Conservation (phyloP, 768 basidiomycete genomes). For the Hemileccinum impolitum region DNA sequence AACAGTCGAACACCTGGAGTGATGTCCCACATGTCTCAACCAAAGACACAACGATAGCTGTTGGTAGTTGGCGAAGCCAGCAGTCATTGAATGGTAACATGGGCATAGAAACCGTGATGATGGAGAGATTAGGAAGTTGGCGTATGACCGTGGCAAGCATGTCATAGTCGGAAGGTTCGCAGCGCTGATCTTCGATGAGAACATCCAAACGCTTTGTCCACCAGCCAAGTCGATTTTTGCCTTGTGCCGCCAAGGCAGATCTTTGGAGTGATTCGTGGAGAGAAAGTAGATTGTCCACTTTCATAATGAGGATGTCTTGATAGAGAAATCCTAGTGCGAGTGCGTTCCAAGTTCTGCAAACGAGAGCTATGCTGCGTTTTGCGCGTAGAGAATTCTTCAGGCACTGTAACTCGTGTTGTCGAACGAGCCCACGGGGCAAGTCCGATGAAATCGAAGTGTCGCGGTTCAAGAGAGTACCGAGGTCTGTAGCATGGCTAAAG, state of each 20-base stretch:
- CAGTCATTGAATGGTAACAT: slow-evolving; percentile 21
- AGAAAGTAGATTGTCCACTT: slow-evolving; percentile 13
- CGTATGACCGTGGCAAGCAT: slow-evolving; percentile 22
- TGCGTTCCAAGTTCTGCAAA: slow-evolving; percentile 24
- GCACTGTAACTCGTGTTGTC: slow-evolving; percentile 10
- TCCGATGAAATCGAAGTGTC: slow-evolving; percentile 11
- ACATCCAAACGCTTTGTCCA: slow-evolving; percentile 29
- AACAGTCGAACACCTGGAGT: slow-evolving; percentile 28
- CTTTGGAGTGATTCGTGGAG: slow-evolving; percentile 15
- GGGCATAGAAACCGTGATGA: slow-evolving; percentile 27
- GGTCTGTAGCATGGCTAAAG: slow-evolving; percentile 19
- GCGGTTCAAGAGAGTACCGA: slow-evolving; percentile 11
- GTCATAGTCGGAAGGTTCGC: slow-evolving; percentile 23
- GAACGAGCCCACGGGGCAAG: slow-evolving; percentile 18
- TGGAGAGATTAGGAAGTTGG: slow-evolving; percentile 24
- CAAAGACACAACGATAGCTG: slow-evolving; percentile 17
- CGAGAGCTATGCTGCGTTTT: slow-evolving; percentile 20
- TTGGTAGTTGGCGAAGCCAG: slow-evolving; percentile 27
- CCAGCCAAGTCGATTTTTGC: slow-evolving; percentile 16
- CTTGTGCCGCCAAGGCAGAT: slow-evolving; percentile 1
- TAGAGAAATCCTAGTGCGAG: slow-evolving; percentile 23
- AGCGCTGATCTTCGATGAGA: slow-evolving; percentile 24
- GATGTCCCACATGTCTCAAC: slow-evolving; percentile 26
- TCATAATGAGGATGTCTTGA: slow-evolving; percentile 20
- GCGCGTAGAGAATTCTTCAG: slow-evolving; percentile 23